Percentiles rank a stretch among this genome's conserved stretches.
Evolutionary conservation across 805 yeast species (phyloP).

Genomic region (Saccharomycopsis sp.): DNA sequence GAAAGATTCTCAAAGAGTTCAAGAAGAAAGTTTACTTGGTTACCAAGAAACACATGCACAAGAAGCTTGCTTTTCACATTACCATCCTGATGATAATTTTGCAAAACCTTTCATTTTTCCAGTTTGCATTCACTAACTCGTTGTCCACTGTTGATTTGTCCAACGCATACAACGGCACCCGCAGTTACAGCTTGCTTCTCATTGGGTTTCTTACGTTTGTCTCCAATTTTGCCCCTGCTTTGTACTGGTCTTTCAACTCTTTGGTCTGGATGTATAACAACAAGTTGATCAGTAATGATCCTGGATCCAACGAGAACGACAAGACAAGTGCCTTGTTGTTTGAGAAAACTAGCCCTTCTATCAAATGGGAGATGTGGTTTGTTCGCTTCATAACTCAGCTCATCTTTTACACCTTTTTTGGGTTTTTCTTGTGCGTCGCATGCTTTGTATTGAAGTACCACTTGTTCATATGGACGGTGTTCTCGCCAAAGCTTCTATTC

Average conservation of each 20-base stretch:
- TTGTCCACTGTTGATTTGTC: conserved; percentile 84
- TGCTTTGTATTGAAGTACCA: conserved; percentile 75
- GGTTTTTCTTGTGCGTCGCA: conserved; percentile 51
- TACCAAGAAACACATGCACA: conserved; percentile 9
- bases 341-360: conserved; percentile 5
- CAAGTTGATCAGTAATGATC: conserved; percentile 17
- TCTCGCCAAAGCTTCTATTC: conserved; percentile 84
- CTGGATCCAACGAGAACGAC: conserved; percentile 8
- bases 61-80: conserved; percentile 11
- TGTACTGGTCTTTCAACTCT: conserved; percentile 58
- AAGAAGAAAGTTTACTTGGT: conserved; percentile 2
- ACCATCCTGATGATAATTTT: conserved; percentile 39
- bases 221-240: conserved; percentile 79
- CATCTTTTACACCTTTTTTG: conserved; percentile 51
- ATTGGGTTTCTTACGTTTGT: conserved; percentile 75
- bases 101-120: conserved; percentile 75
- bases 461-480: conserved; percentile 94
- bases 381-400: conserved; percentile 32
- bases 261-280: conserved; percentile 29
- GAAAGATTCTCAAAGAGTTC: neutral
- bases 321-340: conserved; percentile 4
- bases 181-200: conserved; percentile 53
- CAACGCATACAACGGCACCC: conserved; percentile 85
- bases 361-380: conserved; percentile 31
- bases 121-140: conserved; percentile 85